phyloP scores from a whole-genome alignment of 2,329 filamentous ascomycete species.

The Cladosporium sp. region DNA sequence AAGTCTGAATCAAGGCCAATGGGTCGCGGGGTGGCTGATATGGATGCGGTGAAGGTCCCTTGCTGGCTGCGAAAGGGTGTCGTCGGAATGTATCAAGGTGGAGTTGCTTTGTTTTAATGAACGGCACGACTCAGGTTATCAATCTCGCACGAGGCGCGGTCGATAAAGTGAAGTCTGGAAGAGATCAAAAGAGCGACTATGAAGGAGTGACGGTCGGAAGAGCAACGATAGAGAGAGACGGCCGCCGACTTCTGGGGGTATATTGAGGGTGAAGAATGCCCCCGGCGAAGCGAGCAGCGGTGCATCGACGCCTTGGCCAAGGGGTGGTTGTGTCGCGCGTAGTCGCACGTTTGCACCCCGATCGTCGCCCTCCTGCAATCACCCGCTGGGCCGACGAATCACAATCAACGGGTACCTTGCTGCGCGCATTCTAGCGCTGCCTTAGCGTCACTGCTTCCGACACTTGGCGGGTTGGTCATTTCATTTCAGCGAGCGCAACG shows the following conservation, averaged over 20 bases:
- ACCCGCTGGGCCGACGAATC: background rate
- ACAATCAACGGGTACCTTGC: conserved; percentile 1
- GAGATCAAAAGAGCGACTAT: conserved; percentile 11
- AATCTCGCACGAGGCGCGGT: conserved; percentile 17
- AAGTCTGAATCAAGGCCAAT: conserved; percentile 7
- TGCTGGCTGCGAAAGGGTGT: conserved; percentile 9
- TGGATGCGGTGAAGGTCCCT: conserved; percentile 5
- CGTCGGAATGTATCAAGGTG: conserved; percentile 4
- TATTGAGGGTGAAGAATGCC: conserved; percentile 20
- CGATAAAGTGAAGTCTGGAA: conserved; percentile 13
- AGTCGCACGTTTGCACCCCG: conserved; percentile 15
- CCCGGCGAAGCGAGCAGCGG: background rate
- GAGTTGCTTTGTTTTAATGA: conserved; percentile 12
- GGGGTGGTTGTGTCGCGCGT: conserved; percentile 16
- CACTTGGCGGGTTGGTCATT: conserved; percentile 11
- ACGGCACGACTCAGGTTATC: conserved; percentile 20
- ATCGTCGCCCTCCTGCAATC: conserved; percentile 18
- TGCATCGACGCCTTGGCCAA: conserved; percentile 7
- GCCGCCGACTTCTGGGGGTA: conserved; percentile 14
- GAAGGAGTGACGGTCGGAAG: conserved; percentile 16
- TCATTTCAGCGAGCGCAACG: background rate
- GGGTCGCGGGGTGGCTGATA: conserved; percentile 6
- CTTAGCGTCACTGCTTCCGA: conserved; percentile 8
- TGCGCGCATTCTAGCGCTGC: background rate
- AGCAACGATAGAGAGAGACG: conserved; percentile 2